phyloP scores from a whole-genome alignment of 345 rosid genomes.

The Zanthoxylum bungeanum region DNA sequence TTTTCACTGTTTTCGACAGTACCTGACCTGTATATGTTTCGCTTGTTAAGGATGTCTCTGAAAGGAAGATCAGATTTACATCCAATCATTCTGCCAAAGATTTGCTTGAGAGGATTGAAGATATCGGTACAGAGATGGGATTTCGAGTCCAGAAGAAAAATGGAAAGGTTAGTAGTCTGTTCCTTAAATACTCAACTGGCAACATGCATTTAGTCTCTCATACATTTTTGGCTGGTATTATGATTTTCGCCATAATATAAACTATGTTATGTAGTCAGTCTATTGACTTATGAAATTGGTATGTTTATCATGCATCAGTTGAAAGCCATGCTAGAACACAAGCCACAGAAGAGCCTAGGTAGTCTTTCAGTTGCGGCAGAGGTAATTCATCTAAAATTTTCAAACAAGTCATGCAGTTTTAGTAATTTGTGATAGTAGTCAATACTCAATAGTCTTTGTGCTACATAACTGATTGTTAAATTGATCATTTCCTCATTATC shows the following conservation, averaged over 20 bases:
- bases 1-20: not conserved
- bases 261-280: not conserved
- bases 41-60: constrained; percentile 60
- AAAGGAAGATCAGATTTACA: constrained; percentile 90
- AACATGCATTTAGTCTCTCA: not conserved
- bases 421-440: not conserved
- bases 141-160: constrained; percentile 76
- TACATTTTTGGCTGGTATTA: not conserved
- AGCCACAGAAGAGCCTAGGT: constrained; percentile 44
- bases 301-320: constrained; percentile 31
- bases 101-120: constrained; percentile 72
- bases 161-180: constrained; percentile 51
- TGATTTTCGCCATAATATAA: not conserved
- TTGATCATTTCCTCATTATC: not conserved
- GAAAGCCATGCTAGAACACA: constrained; percentile 66
- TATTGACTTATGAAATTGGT: not conserved
- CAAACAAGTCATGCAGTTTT: not conserved
- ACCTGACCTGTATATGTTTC: constrained; percentile 1
- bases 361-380: constrained; percentile 76
- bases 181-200: not conserved
- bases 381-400: constrained; percentile 35
- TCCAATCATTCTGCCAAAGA: constrained; percentile 70
- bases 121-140: constrained; percentile 73
- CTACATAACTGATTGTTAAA: not conserved
- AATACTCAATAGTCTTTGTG: not conserved